Evolutionary conservation across 768 basidiomycete species (phyloP), one percentile per base, ranked within the genome.

Genomic region (Boletellus ananas): DNA sequence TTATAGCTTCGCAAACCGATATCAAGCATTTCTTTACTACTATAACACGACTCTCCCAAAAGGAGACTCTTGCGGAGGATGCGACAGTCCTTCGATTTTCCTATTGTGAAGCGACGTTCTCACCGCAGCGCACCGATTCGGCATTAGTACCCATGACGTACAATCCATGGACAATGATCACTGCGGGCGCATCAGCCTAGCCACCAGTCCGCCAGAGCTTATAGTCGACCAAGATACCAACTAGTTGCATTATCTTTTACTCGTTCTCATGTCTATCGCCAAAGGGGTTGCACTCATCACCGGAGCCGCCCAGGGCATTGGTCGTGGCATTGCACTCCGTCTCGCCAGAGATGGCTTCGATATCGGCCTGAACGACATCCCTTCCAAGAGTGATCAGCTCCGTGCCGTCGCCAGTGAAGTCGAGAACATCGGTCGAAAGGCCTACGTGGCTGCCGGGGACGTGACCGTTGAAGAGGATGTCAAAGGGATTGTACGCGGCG

Each of bases 381-480:
- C 64, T 0, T 53, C 61, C 0, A 66, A 68, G 36, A 50, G 43
- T 4, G 57, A 60, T 6, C 48, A 62, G 16, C 59, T 79, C 0
- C 58, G 62, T 13, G 44, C 54, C 13, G 54, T 73, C 3, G 58
- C 59, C 0, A 16, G 50, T 0, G 66, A 73, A 21, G 65, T 76
- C 11, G 53, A 51, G 6, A 56, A 58, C 11, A 51, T 50, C 6
- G 74, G 73, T 8, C 57, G 55, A 29, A 59, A 54, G 40, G 55
- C 65, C 3, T 36, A 58, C 6, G 33, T 58, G 18, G 61, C 70
- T 1, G 43, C 65, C 11, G 76, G 64, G 3, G 76, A 80, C 50
- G 73, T 81, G 3, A 58, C 66, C 9, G 36, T 58, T 2, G 79
- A 80, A 45, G 55, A 54, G 1, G 69, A 77, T 8, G 78, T 81